Evolutionary conservation across 164 flowering plant genomes (phyloP), one percentile per base, ranked within the genome.

Genomic region (Amborella trichopoda): DNA sequence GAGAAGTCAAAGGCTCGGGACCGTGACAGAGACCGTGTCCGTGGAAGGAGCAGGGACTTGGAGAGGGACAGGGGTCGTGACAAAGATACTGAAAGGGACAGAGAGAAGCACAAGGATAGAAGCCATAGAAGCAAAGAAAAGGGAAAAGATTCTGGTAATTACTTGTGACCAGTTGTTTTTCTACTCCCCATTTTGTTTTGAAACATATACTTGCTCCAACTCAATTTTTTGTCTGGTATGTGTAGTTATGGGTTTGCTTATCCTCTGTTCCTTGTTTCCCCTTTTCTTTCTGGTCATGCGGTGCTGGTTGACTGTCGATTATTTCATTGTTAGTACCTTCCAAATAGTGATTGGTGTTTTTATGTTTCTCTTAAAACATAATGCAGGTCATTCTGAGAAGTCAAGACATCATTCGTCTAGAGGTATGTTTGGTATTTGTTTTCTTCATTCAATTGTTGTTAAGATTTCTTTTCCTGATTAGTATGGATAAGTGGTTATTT

Each of bases 381-480:
- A 55, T 70, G 78, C 75, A 55, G 94, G 85, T 24, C 75, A 73
- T 59, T 58, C 69, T 0, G 95, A 79, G 23, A 85, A 76, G 68
- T 69, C 86, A 47, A 77, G 83, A 46, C 89, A 69, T 61, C 84
- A 81, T 27, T 68, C 82, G 5, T 79, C 95, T 23, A 72, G 94
- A 62, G 94, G 97, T 80, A 67, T 45, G 69, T 40, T 0, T 4
- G 6, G 21, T 21, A 38, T 2, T 20, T 3, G 28, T 10, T 6
- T 6, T 17, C 8, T 25, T 26, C 1, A 32, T 26, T 26, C n/a
- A 5, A 6, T 20, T 40, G 1, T 26, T 22, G 26, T 52, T 16
- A 5, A 16, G 40, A 3, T 30, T n/a, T 19, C n/a, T 4, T 16
- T 13, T 41, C 10, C 18, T 18, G 5, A 39, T 16, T 17, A 13